Base-by-base conservation (phyloP, 2,329 filamentous ascomycete species). In the Epichloe sp. region DNA sequence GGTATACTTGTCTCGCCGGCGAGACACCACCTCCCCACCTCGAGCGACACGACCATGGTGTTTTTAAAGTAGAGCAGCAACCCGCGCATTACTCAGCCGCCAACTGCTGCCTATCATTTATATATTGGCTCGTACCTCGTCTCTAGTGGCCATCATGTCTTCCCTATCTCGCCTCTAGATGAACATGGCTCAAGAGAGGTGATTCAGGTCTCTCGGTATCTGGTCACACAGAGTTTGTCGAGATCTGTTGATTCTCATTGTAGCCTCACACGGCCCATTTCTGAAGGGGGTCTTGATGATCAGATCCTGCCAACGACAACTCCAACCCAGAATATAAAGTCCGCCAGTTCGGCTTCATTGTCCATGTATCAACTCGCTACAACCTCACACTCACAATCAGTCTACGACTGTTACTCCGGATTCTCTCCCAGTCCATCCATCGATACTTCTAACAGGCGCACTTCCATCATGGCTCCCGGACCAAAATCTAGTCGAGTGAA, bases 191-290 rank as follows among this genome's bases (percentile, higher is more conserved):
- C 57, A 65, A 66, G 64, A 58, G 26, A 62, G 57, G 54, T 63
- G 63, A 60, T 64, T 64, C 62, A 66, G 58, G 62, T 67, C 58
- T 58, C 62, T 59, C 54, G 61, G 60, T 63, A 59, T 65, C 62
- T 58, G 59, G 65, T 67, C 58, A 60, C 60, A 66, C 66, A 65
- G 44, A 21, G 55, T 56, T 57, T 56, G 49, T 59, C 52, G 55
- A 58, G 58, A 61, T 61, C 58, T 60, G 57, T 57, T 59, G 57
- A 55, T 49, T 17, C 4, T 43, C 40, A 11, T 14, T 21, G 31
- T 35, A 36, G 47, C 11, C 34, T 49, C 14, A 35, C 10, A 26
- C 17, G n/a, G 17, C 31, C 53, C 55, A 61, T 61, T 21, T 41
- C 31, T 37, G 37, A 37, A 17, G 44, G 23, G 23, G 35, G 10